Percentiles rank a stretch among this genome's conserved stretches.
Conservation (phyloP, 2,329 filamentous ascomycete genomes). For the Chaetoscypha palmicola region DNA sequence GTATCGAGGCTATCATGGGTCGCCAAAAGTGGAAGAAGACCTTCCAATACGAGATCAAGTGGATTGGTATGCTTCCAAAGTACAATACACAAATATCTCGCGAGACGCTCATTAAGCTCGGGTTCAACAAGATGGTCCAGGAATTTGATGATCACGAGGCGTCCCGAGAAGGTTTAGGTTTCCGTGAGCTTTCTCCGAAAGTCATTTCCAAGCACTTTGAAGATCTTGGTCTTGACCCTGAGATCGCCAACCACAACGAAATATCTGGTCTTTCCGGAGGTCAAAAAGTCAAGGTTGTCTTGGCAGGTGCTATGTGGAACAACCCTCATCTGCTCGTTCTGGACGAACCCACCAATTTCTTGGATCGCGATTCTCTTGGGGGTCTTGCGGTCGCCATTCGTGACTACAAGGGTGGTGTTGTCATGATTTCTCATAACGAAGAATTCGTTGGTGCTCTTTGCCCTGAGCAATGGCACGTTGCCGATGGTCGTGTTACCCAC, state of each 20-base stretch:
- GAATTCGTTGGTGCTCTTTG: slow-evolving; percentile 96
- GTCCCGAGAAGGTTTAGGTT: slow-evolving; percentile 95
- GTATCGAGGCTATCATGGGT: slow-evolving; percentile 85
- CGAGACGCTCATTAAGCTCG: slow-evolving; percentile 78
- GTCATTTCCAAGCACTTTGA: slow-evolving; percentile 98
- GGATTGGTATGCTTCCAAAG: slow-evolving; percentile 82
- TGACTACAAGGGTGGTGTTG: slow-evolving; percentile 95
- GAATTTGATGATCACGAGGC: slow-evolving; percentile 99
- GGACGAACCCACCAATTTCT: slow-evolving; percentile 98
- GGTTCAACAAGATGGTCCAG: slow-evolving; percentile 88
- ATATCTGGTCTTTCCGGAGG: slow-evolving; percentile 93
- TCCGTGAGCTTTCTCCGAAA: slow-evolving; percentile 85
- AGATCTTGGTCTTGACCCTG: slow-evolving; percentile 89
- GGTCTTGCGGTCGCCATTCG: slow-evolving; percentile 96
- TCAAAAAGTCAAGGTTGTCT: slow-evolving; percentile 98
- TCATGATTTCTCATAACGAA: slow-evolving; percentile 99
- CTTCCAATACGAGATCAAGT: slow-evolving; percentile 98
- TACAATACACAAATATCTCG: slow-evolving; percentile 88
- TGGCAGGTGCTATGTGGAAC: slow-evolving; percentile 97
- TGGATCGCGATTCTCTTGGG: slow-evolving; percentile 94
- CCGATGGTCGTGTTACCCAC: slow-evolving; percentile 77
- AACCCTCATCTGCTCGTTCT: slow-evolving; percentile 96
- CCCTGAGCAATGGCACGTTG: slow-evolving; percentile 93
- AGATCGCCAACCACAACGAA: slow-evolving; percentile 98
- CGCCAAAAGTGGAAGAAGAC: slow-evolving; percentile 99